Conservation (phyloP, 257 asterid species). For the Striga asiatica region DNA sequence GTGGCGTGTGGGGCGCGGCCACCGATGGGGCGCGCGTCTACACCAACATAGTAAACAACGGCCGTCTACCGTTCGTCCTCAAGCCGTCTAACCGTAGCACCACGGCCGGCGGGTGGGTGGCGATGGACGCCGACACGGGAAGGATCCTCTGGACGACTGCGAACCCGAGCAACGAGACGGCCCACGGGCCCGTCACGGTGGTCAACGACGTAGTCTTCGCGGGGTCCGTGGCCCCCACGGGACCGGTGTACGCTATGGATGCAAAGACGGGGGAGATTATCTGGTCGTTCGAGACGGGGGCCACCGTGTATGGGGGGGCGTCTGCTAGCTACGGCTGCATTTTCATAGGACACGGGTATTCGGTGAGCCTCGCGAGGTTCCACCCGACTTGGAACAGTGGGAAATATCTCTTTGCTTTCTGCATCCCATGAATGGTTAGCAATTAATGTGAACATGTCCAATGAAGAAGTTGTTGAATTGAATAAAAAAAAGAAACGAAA, state of each 20-base stretch:
- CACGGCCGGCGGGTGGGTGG: constrained; percentile 75
- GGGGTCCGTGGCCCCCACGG: constrained; percentile 54
- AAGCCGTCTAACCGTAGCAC: constrained; percentile 46
- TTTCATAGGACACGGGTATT: constrained; percentile 61
- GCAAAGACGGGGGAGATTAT: constrained; percentile 44
- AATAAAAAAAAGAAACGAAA: too few relatives aligned
- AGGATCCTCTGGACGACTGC: constrained; percentile 65
- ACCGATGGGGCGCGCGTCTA: constrained; percentile 48
- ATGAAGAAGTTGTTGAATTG: neutral
- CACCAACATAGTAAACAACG: constrained; percentile 50
- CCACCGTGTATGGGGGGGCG: constrained; percentile 73
- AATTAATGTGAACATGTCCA: too few relatives aligned
- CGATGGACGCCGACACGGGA: constrained; percentile 57
- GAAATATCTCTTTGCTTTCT: constrained; percentile 54
- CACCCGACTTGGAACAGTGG: constrained; percentile 78
- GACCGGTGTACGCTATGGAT: constrained; percentile 66
- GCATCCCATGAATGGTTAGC: constrained; percentile 19
- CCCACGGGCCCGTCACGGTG: constrained; percentile 57
- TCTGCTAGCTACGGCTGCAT: constrained; percentile 65
- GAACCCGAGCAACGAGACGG: constrained; percentile 55
- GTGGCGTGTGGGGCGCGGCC: constrained; percentile 80
- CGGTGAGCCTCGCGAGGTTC: constrained; percentile 37
- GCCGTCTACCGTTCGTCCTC: constrained; percentile 33
- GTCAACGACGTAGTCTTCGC: constrained; percentile 57
- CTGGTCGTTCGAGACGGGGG: constrained; percentile 49